These are phyloP conservation scores for Xenosphaeropsis pyriputrescens DNA, from an alignment of 2,329 filamentous ascomycete genomes.

Conservation along the genomic window DNA sequence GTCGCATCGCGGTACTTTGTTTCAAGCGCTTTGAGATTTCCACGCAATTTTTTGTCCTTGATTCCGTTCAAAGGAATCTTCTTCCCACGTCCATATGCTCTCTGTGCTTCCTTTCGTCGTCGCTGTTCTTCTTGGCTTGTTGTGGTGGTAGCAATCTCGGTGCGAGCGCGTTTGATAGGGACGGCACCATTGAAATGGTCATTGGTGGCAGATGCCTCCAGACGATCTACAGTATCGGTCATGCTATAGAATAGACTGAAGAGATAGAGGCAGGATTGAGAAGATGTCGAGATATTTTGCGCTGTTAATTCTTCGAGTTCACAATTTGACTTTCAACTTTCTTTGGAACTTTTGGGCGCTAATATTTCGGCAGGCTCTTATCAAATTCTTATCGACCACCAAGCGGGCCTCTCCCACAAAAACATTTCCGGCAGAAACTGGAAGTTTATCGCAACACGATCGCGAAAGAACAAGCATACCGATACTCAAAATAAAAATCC, in stretches of 20 bases:
- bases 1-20: slow-evolving; percentile 69
- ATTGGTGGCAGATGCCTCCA: slow-evolving; percentile 3
- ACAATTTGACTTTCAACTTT: background rate
- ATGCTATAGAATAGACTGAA: slow-evolving; percentile 2
- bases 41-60: slow-evolving; percentile 79
- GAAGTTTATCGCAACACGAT: slow-evolving; percentile 1
- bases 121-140: slow-evolving; percentile 19
- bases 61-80: slow-evolving; percentile 58
- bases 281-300: no score
- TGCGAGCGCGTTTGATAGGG: slow-evolving; percentile 30
- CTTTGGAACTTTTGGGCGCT: slow-evolving; percentile 6
- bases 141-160: slow-evolving; percentile 25
- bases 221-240: slow-evolving; percentile 6
- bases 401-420: slow-evolving; percentile 1
- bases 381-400: slow-evolving; percentile 9
- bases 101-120: slow-evolving; percentile 47
- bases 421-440: slow-evolving; percentile 2
- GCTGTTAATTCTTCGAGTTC: no score
- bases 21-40: slow-evolving; percentile 67
- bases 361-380: slow-evolving; percentile 6
- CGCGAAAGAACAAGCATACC: background rate
- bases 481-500: slow-evolving; percentile 21
- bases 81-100: slow-evolving; percentile 72
- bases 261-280: background rate
- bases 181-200: slow-evolving; percentile 34